Evolutionary conservation across 2,329 filamentous ascomycete species (phyloP), one percentile per base, ranked within the genome.

Genomic region (Elsinoe fawcettii): DNA sequence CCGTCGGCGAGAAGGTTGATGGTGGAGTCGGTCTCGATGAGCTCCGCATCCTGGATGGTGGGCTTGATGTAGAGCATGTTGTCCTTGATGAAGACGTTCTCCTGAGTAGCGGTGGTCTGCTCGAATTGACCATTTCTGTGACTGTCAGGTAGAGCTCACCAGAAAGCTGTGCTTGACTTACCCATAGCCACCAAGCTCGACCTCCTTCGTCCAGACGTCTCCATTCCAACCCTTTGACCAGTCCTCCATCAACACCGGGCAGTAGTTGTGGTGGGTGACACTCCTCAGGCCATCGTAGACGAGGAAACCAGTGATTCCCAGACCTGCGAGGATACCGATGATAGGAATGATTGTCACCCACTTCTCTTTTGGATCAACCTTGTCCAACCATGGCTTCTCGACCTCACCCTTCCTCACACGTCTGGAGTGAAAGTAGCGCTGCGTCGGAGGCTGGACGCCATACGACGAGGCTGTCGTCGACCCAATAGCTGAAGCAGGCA

Each of bases 311-410:
- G 85, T 81, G 39, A 91, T 73, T 2, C 70, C 80, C 34, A 92
- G 68, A 12, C 89, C 89, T 12, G 90, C 60, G 2, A 84, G 49
- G 51, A 93, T 81, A 47, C 88, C 88, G 22, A 89, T 68, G 41
- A 90, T 67, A 2, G 88, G 88, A 58, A 95, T 80, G 61, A 92
- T 90, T 2, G 85, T 90, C 7, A 89, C 84, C 88, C 88, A 93
- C 74, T 90, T 93, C 77, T 92, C 87, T 69, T 84, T 86, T 11
- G 86, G 84, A 63, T 91, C 85, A 58, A 77, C 83, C 67, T 84
- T 85, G n/a, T 80, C 72, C 37, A 86, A 72, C 89, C 89, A 93
- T 11, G 88, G 86, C 73, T 88, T 86, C 68, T 90, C 85, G 2
- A 88, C 71, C 51, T 88, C 81, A 41, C 82, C 87, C 68, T 89